phyloP scores from a whole-genome alignment of 371 early-diverging fungal genomes.

The Apophysomyces elegans region DNA sequence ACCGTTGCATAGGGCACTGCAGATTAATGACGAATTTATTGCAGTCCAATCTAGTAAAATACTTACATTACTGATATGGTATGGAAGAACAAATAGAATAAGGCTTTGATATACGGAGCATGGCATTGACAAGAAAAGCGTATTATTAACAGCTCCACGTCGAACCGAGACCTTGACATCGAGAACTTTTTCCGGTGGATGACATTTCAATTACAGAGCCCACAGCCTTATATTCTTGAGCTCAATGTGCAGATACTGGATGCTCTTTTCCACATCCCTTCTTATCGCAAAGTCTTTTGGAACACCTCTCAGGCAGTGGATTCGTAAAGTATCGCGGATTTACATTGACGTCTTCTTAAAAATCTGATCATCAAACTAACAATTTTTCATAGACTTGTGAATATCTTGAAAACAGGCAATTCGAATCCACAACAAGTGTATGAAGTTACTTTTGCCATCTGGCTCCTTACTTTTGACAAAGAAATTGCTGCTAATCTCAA shows the following conservation, averaged over 20 bases:
- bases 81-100: slow-evolving; percentile 6
- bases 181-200: slow-evolving; percentile 76
- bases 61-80: slow-evolving; percentile 68
- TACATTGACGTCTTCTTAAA: neutral
- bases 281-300: slow-evolving; percentile 72
- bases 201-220: slow-evolving; percentile 69
- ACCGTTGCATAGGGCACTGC: slow-evolving; percentile 61
- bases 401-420: slow-evolving; percentile 27
- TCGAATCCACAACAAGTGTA: slow-evolving; percentile 88
- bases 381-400: slow-evolving; percentile 23
- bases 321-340: slow-evolving; percentile 29
- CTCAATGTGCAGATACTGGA: slow-evolving; percentile 86
- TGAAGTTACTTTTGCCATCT: slow-evolving; percentile 85
- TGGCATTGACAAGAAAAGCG: neutral
- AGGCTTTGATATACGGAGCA: neutral
- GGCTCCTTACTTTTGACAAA: slow-evolving; percentile 85
- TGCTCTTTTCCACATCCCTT: slow-evolving; percentile 69
- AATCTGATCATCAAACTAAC: neutral
- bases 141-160: slow-evolving; percentile 29
- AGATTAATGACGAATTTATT: slow-evolving; percentile 87
- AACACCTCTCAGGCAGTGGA: slow-evolving; percentile 62
- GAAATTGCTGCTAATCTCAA: slow-evolving; percentile 78
- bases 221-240: slow-evolving; percentile 78
- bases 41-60: slow-evolving; percentile 87
- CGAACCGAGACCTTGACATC: slow-evolving; percentile 42